phyloP scores from a whole-genome alignment of 2,329 filamentous ascomycete species.

The Fusarium subtropicale region DNA sequence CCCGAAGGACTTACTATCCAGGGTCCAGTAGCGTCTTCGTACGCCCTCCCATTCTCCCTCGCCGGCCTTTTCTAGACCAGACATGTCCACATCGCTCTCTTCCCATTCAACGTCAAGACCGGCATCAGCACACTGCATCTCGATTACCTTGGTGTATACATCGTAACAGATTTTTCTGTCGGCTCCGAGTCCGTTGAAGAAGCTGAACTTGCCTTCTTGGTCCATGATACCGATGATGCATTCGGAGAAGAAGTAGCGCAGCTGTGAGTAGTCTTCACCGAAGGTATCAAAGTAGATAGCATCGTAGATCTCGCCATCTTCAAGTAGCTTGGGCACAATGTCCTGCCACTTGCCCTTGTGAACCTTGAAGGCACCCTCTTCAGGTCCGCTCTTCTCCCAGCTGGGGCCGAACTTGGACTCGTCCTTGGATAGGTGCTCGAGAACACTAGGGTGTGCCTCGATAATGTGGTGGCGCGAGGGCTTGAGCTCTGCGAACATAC shows the following conservation, averaged over 20 bases:
- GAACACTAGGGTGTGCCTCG: slow-evolving; percentile 84
- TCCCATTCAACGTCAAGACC: slow-evolving; percentile 92
- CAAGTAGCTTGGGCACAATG: slow-evolving; percentile 74
- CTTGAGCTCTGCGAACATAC: slow-evolving; percentile 75
- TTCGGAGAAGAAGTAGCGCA: slow-evolving; percentile 89
- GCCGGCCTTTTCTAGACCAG: slow-evolving; percentile 71
- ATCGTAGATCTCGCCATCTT: slow-evolving; percentile 78
- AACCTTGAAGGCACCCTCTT: slow-evolving; percentile 77
- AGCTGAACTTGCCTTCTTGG: slow-evolving; percentile 79
- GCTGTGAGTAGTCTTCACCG: slow-evolving; percentile 89
- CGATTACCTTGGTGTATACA: slow-evolving; percentile 91
- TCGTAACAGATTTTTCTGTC: slow-evolving; percentile 95
- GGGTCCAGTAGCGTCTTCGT: slow-evolving; percentile 87
- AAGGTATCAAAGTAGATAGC: slow-evolving; percentile 99
- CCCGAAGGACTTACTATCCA: slow-evolving; percentile 69
- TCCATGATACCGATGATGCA: slow-evolving; percentile 84
- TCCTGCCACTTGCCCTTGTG: slow-evolving; percentile 83
- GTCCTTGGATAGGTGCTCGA: slow-evolving; percentile 68
- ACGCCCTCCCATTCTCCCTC: slow-evolving; percentile 89
- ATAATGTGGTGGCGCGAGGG: slow-evolving; percentile 84
- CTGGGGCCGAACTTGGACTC: slow-evolving; percentile 63
- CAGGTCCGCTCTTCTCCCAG: slow-evolving; percentile 67
- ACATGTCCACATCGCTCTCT: slow-evolving; percentile 77
- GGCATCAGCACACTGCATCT: slow-evolving; percentile 89
- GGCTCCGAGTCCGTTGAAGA: slow-evolving; percentile 91